Base-by-base conservation (phyloP, 2,329 filamentous ascomycete genomes). In the Apiospora arundinis region DNA sequence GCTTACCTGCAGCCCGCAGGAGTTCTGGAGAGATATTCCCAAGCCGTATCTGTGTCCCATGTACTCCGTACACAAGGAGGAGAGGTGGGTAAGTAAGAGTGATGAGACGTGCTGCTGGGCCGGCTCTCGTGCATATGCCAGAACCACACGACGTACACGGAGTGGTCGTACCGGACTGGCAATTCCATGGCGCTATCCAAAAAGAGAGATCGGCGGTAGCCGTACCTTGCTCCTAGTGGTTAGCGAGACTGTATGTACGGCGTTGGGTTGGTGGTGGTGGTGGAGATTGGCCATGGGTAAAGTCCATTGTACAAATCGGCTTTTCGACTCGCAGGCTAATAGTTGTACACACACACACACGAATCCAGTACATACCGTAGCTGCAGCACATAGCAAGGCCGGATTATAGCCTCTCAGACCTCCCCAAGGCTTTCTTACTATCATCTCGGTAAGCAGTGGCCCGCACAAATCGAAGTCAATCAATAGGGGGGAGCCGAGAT, bases 151-250 rank as follows among this genome's bases (percentile, higher is more conserved):
- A 60, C 56, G 56, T 40, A 63, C 56, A 63, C 56, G 56, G 28
- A 63, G 28, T 63, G 56, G 32, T 40, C 37, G 56, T 40, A 63
- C 56, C 56, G 56, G n/a, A 40, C 56, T 40, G 32, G 32, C 4
- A 40, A 63, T 63, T 63, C 56, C 18, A 46, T 46, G 65, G 65
- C 45, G 40, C 25, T 28, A 32, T 67, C 65, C 40, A 67, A 67
- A 44, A 67, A 67, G 40, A 46, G 44, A 67, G 65, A 67, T 67
- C 65, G 65, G 65, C 65, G 65, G 44, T 37, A 67, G 65, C 65
- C 65, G 65, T 46, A 67, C 65, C 40, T 45, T 67, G 65, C 25
- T 63, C 56, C 32, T 63, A 63, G 21, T 63, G 56, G 56, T 63
- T 63, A 63, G 56, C 56, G 32, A 63, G 18, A 2, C 4, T 42